These are phyloP conservation scores for Aspergillus ochraceoroseus DNA, from an alignment of 2,329 filamentous ascomycete genomes.

Conservation along the genomic window DNA sequence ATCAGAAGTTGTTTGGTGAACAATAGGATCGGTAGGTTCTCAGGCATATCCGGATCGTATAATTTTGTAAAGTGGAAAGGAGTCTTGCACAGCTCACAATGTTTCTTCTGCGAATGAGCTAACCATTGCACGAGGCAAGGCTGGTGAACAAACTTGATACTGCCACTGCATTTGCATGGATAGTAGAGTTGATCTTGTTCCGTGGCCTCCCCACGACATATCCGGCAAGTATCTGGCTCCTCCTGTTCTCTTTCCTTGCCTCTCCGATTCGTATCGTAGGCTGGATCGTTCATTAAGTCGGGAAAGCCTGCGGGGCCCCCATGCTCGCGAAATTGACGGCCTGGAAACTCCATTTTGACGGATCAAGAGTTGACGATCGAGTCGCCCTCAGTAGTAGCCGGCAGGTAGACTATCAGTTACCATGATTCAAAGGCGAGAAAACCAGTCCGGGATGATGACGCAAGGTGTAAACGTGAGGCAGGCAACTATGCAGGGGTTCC, in stretches of 20 bases:
- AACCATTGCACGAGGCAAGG: conserved; percentile 99
- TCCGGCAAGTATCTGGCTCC: conserved; percentile 83
- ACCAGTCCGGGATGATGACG: conserved; percentile 5
- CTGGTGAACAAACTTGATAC: conserved; percentile 97
- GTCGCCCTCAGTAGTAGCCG: conserved; percentile 20
- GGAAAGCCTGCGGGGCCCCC: conserved; percentile 30
- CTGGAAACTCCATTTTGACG: conserved; percentile 28
- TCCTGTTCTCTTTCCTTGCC: conserved; percentile 39
- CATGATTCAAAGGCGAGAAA: conserved; percentile 19
- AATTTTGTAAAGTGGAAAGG: conserved; percentile 97
- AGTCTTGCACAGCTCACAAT: conserved; percentile 99
- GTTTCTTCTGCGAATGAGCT: conserved; percentile 97
- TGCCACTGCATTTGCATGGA: conserved; percentile 97
- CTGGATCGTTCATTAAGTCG: conserved; percentile 56
- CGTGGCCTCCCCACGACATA: conserved; percentile 86
- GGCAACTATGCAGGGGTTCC: neutral
- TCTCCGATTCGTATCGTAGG: conserved; percentile 43
- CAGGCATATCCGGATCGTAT: conserved; percentile 91
- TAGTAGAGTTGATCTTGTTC: conserved; percentile 84
- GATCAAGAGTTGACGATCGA: conserved; percentile 17
- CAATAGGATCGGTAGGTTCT: conserved; percentile 69
- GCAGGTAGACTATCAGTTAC: conserved; percentile 18
- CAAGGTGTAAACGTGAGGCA: conserved; percentile 1
- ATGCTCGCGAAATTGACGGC: conserved; percentile 22
- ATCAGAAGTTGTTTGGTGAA: conserved; percentile 73